Evolutionary conservation across 768 basidiomycete genomes (phyloP).

Genomic region (Macrolepiota dolichaula): DNA sequence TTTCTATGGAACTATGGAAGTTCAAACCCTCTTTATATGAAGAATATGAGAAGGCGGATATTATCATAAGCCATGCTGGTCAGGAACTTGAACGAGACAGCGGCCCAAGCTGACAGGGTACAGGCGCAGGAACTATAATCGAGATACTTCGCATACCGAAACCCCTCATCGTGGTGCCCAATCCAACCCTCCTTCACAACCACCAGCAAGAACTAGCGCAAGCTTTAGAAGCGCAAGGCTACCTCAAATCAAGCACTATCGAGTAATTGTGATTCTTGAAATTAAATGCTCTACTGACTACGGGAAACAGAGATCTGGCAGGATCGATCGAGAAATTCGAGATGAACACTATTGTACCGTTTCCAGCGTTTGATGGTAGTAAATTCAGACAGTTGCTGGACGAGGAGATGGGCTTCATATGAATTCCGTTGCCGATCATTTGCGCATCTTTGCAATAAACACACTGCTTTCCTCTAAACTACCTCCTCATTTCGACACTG

Average conservation of each 20-base stretch:
- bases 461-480: constrained; percentile 9
- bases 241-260: constrained; percentile 56
- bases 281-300: neutral
- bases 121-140: constrained; percentile 93
- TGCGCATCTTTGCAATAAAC: neutral
- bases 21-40: constrained; percentile 73
- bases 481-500: constrained; percentile 7
- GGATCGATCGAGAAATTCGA: constrained; percentile 50
- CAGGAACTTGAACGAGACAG: constrained; percentile 17
- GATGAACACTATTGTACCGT: constrained; percentile 41
- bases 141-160: constrained; percentile 76
- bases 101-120: neutral
- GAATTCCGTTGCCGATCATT: constrained; percentile 8
- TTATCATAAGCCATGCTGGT: constrained; percentile 96
- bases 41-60: constrained; percentile 62
- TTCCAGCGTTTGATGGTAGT: constrained; percentile 66
- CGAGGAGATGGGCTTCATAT: constrained; percentile 70
- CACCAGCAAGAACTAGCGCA: constrained; percentile 89
- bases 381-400: constrained; percentile 69
- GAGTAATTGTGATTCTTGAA: constrained; percentile 40
- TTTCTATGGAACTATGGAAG: constrained; percentile 63
- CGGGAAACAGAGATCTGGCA: constrained; percentile 45
- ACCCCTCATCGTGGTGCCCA: constrained; percentile 85
- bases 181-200: constrained; percentile 84
- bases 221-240: constrained; percentile 53